Base-by-base conservation (phyloP, 2,329 filamentous ascomycete genomes). In the Meredithiella fracta region DNA sequence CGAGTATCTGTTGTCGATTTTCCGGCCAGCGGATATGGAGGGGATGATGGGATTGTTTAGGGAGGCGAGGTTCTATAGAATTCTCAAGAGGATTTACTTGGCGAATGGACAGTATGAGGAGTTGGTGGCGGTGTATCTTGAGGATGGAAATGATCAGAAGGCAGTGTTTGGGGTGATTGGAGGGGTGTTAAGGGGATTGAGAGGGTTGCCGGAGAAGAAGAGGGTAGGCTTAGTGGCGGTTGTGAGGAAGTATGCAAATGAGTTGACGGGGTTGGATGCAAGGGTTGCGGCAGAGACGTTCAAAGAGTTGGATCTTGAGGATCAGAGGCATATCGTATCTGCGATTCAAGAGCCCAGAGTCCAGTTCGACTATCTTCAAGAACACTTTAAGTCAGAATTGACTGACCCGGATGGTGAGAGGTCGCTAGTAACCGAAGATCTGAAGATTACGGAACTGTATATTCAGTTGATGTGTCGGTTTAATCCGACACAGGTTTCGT, bases 1-100 rank as follows among this genome's bases (percentile, higher is more conserved):
- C 1, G 92, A 98, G 68, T 98, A 98, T 66, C 72, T 98, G 0
- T 73, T 98, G 20, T 97, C 94, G 0, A 80, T 92, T 3, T 96
- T 97, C 65, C 89, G 92, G 56, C 92, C 94, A 15, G 82, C 91
- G 2, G 85, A 95, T 64, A 75, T 92, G 59, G 74, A 82, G 31
- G 75, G 74, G 8, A 72, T 97, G 62, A 83, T 97, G 59, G 82
- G 86, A 0, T 70, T 86, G 0, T 86, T 97, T 62, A 79, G 82
- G 61, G 73, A 82, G 60, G 91, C 92, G 1, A 79, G 81, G 0
- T 98, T 97, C 66, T 94, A 86, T 66, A 82, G 92, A 51, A 91
- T 98, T 26, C 69, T 98, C 55, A 98, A 98, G 69, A 83, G 86
- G 14, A 84, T 88, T 8, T 95, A 94, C 67, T 84, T 82, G 62